phyloP scores from a whole-genome alignment of 2,329 filamentous ascomycete genomes.

The Ophiostoma sp. region DNA sequence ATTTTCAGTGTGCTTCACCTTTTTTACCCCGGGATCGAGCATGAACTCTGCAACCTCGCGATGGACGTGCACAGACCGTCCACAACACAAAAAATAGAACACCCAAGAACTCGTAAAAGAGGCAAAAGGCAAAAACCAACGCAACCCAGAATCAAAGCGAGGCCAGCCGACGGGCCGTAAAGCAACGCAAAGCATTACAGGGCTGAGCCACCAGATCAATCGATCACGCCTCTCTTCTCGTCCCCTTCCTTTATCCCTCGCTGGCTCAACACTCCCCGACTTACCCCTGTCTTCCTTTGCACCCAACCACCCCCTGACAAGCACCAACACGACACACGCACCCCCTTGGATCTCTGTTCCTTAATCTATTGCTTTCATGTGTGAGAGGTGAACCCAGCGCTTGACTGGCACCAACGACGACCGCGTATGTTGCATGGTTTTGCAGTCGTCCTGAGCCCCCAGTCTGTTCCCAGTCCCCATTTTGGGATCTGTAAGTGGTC shows the following conservation, averaged over 20 bases:
- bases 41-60: constrained; percentile 14
- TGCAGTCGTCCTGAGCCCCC: not conserved
- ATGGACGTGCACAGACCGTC: constrained; percentile 16
- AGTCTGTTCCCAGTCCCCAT: not conserved
- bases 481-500: not conserved
- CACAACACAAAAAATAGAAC: constrained; percentile 11
- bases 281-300: constrained; percentile 10
- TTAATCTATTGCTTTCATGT: constrained; percentile 18
- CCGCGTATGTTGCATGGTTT: not conserved
- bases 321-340: constrained; percentile 20
- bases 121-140: not conserved
- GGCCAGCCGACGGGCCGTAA: not conserved
- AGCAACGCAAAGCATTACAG: not conserved
- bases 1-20: not conserved
- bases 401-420: not conserved
- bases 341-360: constrained; percentile 19
- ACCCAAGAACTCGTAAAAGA: not conserved
- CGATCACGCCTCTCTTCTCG: not conserved
- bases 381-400: not conserved
- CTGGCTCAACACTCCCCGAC: not conserved
- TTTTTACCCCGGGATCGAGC: constrained; percentile 9
- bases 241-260: not conserved
- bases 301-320: constrained; percentile 14
- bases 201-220: constrained; percentile 10
- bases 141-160: not conserved